Percentiles rank a stretch among this genome's conserved stretches.
Evolutionary conservation across 345 rosid genomes (phyloP).

Genomic region (Eucalyptus erythrocorys): DNA sequence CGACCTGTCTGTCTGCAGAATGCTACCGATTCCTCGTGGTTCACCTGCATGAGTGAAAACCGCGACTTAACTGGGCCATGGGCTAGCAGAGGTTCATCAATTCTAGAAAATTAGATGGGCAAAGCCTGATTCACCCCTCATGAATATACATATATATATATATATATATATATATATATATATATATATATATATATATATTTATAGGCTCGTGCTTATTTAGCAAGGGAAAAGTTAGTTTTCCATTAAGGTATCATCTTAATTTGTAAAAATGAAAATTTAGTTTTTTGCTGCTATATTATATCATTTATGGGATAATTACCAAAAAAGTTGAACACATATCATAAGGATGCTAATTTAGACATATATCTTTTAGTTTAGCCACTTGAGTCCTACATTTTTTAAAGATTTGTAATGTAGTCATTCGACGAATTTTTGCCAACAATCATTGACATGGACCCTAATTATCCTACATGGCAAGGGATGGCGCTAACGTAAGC

Average conservation of each 20-base stretch:
- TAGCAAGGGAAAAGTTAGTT: too few species aligned
- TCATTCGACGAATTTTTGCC: neutral
- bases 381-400: neutral
- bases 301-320: neutral
- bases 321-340: neutral
- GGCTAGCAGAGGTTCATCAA: neutral
- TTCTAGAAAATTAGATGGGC: neutral
- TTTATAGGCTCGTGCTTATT: too few species aligned
- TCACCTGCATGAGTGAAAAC: neutral
- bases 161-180: too few species aligned
- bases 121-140: neutral
- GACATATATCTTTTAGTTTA: neutral
- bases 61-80: neutral
- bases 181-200: too few species aligned
- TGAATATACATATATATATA: too few species aligned
- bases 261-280: neutral
- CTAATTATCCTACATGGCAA: too few species aligned
- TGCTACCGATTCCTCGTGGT: neutral
- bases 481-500: rapidly evolving
- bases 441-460: neutral
- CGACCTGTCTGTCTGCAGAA: neutral
- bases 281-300: neutral
- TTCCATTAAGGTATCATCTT: neutral
- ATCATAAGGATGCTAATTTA: neutral
- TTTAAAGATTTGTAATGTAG: neutral